A percentile compares a stretch with the other conserved stretches of the same genome.
Evolutionary conservation across 164 flowering plant genomes (phyloP).

Genomic region (Stephania japonica): DNA sequence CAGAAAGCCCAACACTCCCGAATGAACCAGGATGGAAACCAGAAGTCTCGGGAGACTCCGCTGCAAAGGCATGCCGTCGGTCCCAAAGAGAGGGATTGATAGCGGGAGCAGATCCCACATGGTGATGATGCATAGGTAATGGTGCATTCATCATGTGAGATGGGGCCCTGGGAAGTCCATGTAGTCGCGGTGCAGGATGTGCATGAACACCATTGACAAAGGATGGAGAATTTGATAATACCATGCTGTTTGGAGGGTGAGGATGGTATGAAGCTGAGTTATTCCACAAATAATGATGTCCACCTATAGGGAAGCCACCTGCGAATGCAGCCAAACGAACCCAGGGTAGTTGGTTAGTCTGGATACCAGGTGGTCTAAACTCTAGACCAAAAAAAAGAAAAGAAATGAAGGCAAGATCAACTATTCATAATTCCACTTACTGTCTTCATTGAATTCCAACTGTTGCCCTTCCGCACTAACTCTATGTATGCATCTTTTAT

Average conservation of each 20-base stretch:
- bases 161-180: constrained; percentile 38
- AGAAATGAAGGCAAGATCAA: background rate
- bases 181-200: constrained; percentile 35
- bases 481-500: constrained; percentile 35
- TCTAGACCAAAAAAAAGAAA: too few species aligned
- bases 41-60: constrained; percentile 61
- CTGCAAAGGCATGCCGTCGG: constrained; percentile 48
- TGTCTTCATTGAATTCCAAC: constrained; percentile 39
- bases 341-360: too few species aligned
- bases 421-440: constrained; percentile 26
- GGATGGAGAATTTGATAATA: constrained; percentile 77
- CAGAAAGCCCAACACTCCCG: constrained; percentile 55
- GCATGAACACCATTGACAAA: constrained; percentile 45
- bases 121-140: constrained; percentile 51
- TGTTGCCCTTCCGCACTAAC: constrained; percentile 38
- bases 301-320: constrained; percentile 48
- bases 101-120: constrained; percentile 86
- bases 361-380: too few species aligned
- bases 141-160: constrained; percentile 48
- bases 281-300: constrained; percentile 54
- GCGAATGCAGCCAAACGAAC: too few species aligned
- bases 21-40: constrained; percentile 71
- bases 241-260: constrained; percentile 39
- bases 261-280: constrained; percentile 45
- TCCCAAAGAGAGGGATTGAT: constrained; percentile 79